Percentiles rank a stretch among this genome's conserved stretches.
These are phyloP conservation scores for Gloeopeniophorella convolvens DNA, from an alignment of 768 basidiomycete species.

Conservation along the genomic window DNA sequence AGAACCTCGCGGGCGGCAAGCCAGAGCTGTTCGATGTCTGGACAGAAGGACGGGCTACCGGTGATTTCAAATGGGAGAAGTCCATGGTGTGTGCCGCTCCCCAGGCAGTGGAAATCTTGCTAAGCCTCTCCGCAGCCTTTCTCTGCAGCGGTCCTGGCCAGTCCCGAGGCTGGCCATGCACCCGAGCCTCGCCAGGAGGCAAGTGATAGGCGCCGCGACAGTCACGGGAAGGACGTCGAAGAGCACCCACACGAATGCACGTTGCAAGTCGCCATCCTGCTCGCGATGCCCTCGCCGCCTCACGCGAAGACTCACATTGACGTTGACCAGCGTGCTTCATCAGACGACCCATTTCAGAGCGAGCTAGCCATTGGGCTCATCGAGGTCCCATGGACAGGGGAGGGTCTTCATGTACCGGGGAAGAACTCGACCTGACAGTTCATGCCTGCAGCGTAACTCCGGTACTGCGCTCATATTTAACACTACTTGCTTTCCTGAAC, in stretches of 20 bases:
- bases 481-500: neutral
- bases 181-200: neutral
- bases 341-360: neutral
- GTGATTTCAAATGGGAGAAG: constrained; percentile 2
- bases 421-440: neutral
- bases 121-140: constrained; percentile 1
- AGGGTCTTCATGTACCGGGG: neutral
- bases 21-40: constrained; percentile 17
- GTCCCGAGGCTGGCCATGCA: neutral
- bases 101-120: neutral
- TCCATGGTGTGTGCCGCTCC: constrained; percentile 1
- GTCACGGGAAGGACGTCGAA: neutral
- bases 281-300: constrained; percentile 19
- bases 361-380: constrained; percentile 14
- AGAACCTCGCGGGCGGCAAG: neutral
- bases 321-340: neutral
- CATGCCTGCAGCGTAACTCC: neutral
- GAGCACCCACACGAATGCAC: neutral
- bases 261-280: constrained; percentile 16
- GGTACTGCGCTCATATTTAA: neutral
- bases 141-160: constrained; percentile 1
- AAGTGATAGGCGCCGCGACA: neutral
- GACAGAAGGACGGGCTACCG: neutral
- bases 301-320: neutral
- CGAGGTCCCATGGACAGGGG: constrained; percentile 6